Percentiles rank a stretch among this genome's conserved stretches.
Evolutionary conservation across 2,329 filamentous ascomycete species (phyloP).

Genomic region (Exophiala sp.): DNA sequence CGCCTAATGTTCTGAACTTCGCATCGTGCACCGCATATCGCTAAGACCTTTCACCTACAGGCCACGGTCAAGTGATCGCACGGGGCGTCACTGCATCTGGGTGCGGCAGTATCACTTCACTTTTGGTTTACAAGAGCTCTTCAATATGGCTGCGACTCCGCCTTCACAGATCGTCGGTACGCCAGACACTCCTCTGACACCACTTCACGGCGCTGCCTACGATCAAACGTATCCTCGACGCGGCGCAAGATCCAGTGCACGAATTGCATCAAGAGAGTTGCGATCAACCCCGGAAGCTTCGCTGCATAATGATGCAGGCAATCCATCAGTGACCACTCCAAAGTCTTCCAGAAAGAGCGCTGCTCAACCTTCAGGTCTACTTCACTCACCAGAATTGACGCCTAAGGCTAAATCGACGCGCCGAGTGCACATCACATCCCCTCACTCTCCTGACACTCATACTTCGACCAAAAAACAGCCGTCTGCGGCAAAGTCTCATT

Average conservation of each 20-base stretch:
- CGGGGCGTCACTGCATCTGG: neutral
- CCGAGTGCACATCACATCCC: slow-evolving; percentile 25
- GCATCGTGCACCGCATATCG: too few relatives aligned
- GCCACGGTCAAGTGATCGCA: too few relatives aligned
- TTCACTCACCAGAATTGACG: slow-evolving; percentile 25
- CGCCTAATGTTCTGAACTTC: too few relatives aligned
- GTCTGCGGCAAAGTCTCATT: slow-evolving; percentile 29
- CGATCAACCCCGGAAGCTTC: slow-evolving; percentile 16
- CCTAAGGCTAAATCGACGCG: slow-evolving; percentile 22
- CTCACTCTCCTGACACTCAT: slow-evolving; percentile 24
- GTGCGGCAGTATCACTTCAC: slow-evolving; percentile 3
- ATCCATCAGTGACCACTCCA: slow-evolving; percentile 15
- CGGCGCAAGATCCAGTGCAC: slow-evolving; percentile 16
- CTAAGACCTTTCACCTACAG: too few relatives aligned
- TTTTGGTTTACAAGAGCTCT: slow-evolving; percentile 5
- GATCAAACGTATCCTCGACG: slow-evolving; percentile 29
- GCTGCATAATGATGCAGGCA: neutral
- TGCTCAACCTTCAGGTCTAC: slow-evolving; percentile 4
- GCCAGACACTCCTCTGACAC: slow-evolving; percentile 41
- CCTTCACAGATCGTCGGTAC: slow-evolving; percentile 32
- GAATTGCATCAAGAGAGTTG: slow-evolving; percentile 13
- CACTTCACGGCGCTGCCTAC: slow-evolving; percentile 45
- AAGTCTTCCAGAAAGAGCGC: slow-evolving; percentile 12
- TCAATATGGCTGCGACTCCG: slow-evolving; percentile 44
- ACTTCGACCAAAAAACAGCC: slow-evolving; percentile 21